phyloP scores from a whole-genome alignment of 2,329 filamentous ascomycete species.

The Diplodia mutila region DNA sequence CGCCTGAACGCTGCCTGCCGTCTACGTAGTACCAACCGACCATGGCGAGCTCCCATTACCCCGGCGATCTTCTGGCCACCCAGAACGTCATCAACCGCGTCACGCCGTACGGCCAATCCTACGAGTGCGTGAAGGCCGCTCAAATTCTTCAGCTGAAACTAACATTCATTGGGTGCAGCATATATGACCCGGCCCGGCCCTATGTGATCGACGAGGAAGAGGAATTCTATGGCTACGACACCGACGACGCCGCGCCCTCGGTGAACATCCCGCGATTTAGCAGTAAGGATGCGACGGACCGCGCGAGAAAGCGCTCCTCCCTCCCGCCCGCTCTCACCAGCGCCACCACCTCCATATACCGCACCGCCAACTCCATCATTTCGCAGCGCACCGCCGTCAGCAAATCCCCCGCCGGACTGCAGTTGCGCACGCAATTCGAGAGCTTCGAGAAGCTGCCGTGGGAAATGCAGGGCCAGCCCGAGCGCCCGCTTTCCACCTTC shows the following conservation, averaged over 20 bases:
- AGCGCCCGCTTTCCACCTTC: background rate
- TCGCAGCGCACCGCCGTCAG: constrained; percentile 8
- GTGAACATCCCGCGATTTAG: constrained; percentile 19
- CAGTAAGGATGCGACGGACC: background rate
- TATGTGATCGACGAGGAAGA: constrained; percentile 20
- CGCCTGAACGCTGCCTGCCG: background rate
- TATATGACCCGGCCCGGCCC: constrained; percentile 5
- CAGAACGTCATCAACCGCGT: constrained; percentile 12
- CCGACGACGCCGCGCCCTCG: constrained; percentile 16
- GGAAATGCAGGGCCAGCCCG: background rate
- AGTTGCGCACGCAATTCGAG: constrained; percentile 9
- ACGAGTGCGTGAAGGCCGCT: background rate
- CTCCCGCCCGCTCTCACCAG: background rate
- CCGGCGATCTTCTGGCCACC: background rate
- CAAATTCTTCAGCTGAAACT: too few species aligned
- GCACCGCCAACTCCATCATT: constrained; percentile 18
- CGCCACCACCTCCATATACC: constrained; percentile 16
- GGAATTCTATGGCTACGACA: constrained; percentile 1
- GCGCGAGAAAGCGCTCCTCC: constrained; percentile 5
- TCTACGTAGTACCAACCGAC: background rate
- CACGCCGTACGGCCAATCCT: background rate
- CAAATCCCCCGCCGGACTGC: background rate
- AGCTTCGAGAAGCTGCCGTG: background rate
- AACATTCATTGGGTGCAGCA: too few species aligned
- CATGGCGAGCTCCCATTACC: constrained; percentile 3